These are phyloP conservation scores for Strobilomyces echinocephalus DNA, from an alignment of 768 basidiomycete species.

Conservation along the genomic window DNA sequence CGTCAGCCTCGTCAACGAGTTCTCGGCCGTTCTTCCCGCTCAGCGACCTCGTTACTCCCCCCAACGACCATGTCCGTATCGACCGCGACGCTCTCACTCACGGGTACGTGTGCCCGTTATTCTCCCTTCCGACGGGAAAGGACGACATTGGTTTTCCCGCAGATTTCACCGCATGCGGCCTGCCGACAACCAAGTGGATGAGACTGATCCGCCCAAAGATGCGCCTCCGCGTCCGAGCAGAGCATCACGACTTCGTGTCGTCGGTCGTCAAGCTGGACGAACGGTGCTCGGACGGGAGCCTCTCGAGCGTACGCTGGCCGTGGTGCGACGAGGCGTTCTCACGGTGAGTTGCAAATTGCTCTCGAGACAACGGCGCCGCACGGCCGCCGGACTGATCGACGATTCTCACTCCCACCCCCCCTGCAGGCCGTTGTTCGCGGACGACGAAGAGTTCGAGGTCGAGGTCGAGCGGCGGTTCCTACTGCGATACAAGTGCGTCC, in stretches of 20 bases:
- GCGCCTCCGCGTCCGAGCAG: slow-evolving; percentile 17
- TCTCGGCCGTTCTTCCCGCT: background rate
- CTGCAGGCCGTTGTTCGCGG: slow-evolving; percentile 13
- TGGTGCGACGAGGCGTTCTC: slow-evolving; percentile 10
- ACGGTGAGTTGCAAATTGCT: slow-evolving; percentile 12
- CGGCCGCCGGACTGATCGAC: too few relatives aligned
- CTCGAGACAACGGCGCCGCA: too few relatives aligned
- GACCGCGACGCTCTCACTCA: slow-evolving; percentile 9
- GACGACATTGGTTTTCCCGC: background rate
- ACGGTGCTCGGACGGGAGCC: background rate
- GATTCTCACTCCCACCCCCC: too few relatives aligned
- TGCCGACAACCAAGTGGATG: slow-evolving; percentile 20
- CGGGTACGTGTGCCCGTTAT: slow-evolving; percentile 10
- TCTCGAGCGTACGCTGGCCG: slow-evolving; percentile 8
- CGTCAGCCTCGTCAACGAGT: background rate
- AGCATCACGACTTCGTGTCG: slow-evolving; percentile 15
- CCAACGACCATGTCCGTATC: slow-evolving; percentile 4
- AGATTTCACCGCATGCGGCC: slow-evolving; percentile 24
- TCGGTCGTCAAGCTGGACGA: slow-evolving; percentile 6
- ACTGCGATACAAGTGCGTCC: slow-evolving; percentile 21
- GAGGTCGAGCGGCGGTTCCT: slow-evolving; percentile 19
- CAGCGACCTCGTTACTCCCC: background rate
- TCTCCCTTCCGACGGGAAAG: background rate
- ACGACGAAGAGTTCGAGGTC: slow-evolving; percentile 19
- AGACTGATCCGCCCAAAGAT: slow-evolving; percentile 18